phyloP scores from a whole-genome alignment of 2,329 filamentous ascomycete species.

The Botrytis aclada region DNA sequence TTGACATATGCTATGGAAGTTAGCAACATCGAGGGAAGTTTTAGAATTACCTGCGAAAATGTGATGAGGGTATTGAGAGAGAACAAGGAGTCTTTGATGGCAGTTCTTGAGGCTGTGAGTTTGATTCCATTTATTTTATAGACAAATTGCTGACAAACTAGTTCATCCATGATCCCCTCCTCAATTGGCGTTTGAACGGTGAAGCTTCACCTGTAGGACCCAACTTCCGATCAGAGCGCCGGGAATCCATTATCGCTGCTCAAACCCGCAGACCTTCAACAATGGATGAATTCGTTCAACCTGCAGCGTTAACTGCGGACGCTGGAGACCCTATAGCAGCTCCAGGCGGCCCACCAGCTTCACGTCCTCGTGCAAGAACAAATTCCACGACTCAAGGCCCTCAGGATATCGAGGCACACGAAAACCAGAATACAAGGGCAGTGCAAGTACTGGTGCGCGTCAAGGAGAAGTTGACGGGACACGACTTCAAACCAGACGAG shows the following conservation, averaged over 20 bases:
- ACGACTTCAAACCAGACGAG: conserved; percentile 83
- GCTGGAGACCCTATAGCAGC: conserved; percentile 40
- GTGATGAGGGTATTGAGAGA: conserved; percentile 95
- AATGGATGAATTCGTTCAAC: conserved; percentile 59
- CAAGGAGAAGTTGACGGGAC: conserved; percentile 90
- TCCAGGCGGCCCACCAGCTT: conserved; percentile 46
- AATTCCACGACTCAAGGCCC: conserved; percentile 52
- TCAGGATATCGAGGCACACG: conserved; percentile 48
- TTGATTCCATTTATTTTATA: neutral
- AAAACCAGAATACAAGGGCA: conserved; percentile 90
- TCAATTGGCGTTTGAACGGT: conserved; percentile 87
- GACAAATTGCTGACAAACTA: conserved; percentile 41
- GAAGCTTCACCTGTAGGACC: conserved; percentile 60
- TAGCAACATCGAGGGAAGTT: conserved; percentile 98
- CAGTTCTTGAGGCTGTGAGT: conserved; percentile 93
- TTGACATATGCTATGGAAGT: conserved; percentile 99
- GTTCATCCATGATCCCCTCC: conserved; percentile 99
- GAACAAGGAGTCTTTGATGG: conserved; percentile 98
- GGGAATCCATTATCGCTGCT: conserved; percentile 49
- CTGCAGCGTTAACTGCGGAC: conserved; percentile 51
- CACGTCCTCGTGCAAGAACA: conserved; percentile 55
- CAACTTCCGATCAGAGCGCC: conserved; percentile 62
- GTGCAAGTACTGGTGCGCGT: conserved; percentile 89
- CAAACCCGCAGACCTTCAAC: conserved; percentile 63
- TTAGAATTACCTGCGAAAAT: conserved; percentile 96